phyloP scores from a whole-genome alignment of 208 protist genomes.

The Naegleria fowleri region DNA sequence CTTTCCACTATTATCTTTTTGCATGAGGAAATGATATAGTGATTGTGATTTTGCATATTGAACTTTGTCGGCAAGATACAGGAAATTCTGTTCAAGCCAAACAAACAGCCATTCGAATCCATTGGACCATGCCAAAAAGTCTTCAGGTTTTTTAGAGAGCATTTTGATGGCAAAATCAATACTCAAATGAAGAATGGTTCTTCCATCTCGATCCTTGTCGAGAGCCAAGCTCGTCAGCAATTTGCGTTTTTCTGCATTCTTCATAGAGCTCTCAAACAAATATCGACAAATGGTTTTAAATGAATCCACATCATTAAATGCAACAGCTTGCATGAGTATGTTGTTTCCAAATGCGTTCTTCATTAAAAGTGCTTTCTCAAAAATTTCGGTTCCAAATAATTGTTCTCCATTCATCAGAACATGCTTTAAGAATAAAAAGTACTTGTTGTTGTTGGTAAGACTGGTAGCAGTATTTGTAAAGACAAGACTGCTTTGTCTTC shows the following conservation, averaged over 20 bases:
- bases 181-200: not conserved
- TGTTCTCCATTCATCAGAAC: not conserved
- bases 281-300: not conserved
- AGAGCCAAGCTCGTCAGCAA: not conserved
- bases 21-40: not conserved
- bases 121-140: not conserved
- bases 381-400: not conserved
- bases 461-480: not conserved
- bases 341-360: not conserved
- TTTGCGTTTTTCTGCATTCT: not conserved
- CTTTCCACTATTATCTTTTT: not conserved
- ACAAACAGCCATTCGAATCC: not conserved
- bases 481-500: not conserved
- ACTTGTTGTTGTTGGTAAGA: not conserved
- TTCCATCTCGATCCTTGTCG: not conserved
- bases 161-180: not conserved
- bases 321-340: not conserved
- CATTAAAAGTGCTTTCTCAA: not conserved
- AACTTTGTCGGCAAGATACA: not conserved
- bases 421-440: not conserved
- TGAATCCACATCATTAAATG: not conserved
- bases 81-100: not conserved
- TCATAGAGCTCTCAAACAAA: not conserved
- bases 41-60: not conserved
- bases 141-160: not conserved